Evolutionary conservation across 169 alveolate genomes (phyloP), one percentile per base, ranked within the genome.

Genomic region (Eimeria falciformis): DNA sequence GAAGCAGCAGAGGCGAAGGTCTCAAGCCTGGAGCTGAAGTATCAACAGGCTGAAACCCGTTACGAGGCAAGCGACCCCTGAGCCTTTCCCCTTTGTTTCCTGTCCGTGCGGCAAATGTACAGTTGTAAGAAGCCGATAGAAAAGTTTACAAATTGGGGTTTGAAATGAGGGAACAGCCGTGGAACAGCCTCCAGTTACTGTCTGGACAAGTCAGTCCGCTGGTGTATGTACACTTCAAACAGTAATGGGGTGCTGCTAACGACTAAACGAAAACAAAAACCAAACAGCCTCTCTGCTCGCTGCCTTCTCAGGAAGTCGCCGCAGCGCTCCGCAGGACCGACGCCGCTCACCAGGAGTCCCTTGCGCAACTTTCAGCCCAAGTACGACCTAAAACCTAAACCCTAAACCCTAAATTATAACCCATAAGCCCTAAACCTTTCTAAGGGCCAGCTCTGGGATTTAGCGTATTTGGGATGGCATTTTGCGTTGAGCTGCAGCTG

Each of bases 331-430:
- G 62, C 62, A 50, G 14, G 14, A 50, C 62, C 7, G n/a, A 50
- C 62, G 62, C 62, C 7, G 62, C 62, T 7, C 62, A 50, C 62
- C 62, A 50, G 62, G 62, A 50, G 62, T 50, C 62, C 62, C 62
- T 50, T 7, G 62, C 62, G n/a, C 62, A 50, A 14, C 62, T 50
- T 7, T 50, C 62, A 11, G 62, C 62, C 7, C 62, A 50, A 14
- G 62, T 50, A 50, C 7, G n/a, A 11, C 62, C 62, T n/a, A n/a
- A n/a, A n/a, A n/a, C n/a, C n/a, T n/a, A n/a, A n/a, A n/a, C n/a
- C n/a, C 58, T 50, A 50, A 50, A 50, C 58, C 58, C 58, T 50
- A 50, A 50, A 50, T 14, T 14, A 7, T 50, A 50, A 50, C 7
- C 58, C 58, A 7, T 50, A 50, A 14, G 58, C 21, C 21, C 58